These are phyloP conservation scores for Tricholoma furcatifolium DNA, from an alignment of 768 basidiomycete genomes.

Conservation along the genomic window DNA sequence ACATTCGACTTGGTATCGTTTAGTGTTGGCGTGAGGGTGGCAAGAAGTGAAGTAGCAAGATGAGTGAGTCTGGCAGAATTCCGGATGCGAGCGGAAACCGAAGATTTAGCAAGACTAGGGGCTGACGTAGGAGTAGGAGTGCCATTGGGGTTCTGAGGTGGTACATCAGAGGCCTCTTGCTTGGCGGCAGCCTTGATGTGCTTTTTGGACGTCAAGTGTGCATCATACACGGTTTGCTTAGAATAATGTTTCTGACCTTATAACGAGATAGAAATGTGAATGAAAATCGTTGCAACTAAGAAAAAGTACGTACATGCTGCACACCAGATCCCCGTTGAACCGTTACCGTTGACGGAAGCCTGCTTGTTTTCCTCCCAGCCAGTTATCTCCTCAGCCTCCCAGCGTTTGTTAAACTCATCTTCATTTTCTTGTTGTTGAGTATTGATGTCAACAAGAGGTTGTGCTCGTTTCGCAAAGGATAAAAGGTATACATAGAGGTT, in stretches of 20 bases:
- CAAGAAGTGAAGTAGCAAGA: conserved; percentile 67
- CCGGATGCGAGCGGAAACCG: conserved; percentile 50
- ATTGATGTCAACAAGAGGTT: conserved; percentile 79
- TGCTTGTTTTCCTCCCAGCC: conserved; percentile 70
- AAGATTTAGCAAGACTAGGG: conserved; percentile 27
- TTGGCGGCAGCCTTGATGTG: conserved; percentile 89
- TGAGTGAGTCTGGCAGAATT: conserved; percentile 71
- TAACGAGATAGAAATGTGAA: background rate
- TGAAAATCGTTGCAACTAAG: conserved; percentile 1
- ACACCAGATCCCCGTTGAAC: conserved; percentile 83
- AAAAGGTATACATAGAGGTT: conserved; percentile 80
- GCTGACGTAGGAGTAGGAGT: conserved; percentile 27
- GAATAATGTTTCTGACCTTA: conserved; percentile 92
- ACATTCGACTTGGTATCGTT: conserved; percentile 95
- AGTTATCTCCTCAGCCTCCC: conserved; percentile 74
- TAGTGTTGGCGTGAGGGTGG: conserved; percentile 59
- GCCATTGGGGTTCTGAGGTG: conserved; percentile 62
- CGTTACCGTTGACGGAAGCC: conserved; percentile 41
- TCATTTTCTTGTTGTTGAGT: conserved; percentile 62
- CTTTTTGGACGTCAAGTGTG: conserved; percentile 93
- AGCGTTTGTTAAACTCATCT: conserved; percentile 71
- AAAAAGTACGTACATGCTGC: conserved; percentile 68
- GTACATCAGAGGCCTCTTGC: conserved; percentile 49
- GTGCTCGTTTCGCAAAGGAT: conserved; percentile 82
- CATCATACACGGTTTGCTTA: conserved; percentile 97